Conservation (phyloP, 1,284 basidiomycete species). For the Leccinum angustisporum region DNA sequence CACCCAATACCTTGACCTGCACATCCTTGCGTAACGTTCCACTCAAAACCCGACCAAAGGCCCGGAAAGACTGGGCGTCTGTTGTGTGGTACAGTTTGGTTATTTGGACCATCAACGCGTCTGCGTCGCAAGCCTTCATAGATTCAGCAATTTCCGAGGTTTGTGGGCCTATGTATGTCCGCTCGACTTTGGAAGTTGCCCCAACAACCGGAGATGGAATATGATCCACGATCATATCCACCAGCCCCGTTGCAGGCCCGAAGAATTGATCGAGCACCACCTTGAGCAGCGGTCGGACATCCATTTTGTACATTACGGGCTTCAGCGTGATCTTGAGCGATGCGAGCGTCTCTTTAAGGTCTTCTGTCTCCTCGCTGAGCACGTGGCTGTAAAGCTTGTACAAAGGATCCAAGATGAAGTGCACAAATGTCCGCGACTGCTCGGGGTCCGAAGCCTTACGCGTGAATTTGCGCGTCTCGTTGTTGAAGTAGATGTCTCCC, state of each 20-base stretch:
- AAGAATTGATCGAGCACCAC: conserved; percentile 96
- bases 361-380: conserved; percentile 86
- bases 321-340: conserved; percentile 86
- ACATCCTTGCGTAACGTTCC: conserved; percentile 85
- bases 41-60: conserved; percentile 92
- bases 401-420: conserved; percentile 94
- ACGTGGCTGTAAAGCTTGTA: conserved; percentile 98
- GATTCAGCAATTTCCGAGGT: conserved; percentile 73
- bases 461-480: conserved; percentile 83
- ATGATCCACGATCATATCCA: conserved; percentile 90
- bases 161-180: conserved; percentile 85
- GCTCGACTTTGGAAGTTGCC: conserved; percentile 75
- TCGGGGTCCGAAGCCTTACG: conserved; percentile 84
- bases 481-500: conserved; percentile 97
- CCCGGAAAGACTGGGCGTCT: conserved; percentile 94
- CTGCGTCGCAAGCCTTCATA: conserved; percentile 82
- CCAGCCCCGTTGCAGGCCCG: conserved; percentile 82
- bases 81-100: conserved; percentile 94
- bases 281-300: conserved; percentile 92
- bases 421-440: conserved; percentile 85
- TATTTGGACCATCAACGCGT: conserved; percentile 90
- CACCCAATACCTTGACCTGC: conserved; percentile 94
- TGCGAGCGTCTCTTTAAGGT: conserved; percentile 79
- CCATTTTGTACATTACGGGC: conserved; percentile 96
- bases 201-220: conserved; percentile 83